Base-by-base conservation (phyloP, 768 basidiomycete species). In the Trametes elegans region DNA sequence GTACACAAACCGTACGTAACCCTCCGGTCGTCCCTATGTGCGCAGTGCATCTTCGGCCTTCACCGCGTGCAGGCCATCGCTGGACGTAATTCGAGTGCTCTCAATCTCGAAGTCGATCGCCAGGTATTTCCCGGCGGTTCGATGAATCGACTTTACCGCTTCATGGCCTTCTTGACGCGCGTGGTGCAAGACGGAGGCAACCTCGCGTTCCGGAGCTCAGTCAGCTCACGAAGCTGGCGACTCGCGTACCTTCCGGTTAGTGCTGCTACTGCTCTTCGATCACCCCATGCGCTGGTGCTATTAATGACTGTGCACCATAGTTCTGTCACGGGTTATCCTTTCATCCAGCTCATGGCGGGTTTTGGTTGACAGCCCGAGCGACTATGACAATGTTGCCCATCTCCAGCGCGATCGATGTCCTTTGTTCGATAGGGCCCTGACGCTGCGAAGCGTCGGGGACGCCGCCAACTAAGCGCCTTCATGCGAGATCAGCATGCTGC, bases 281-380 rank as follows among this genome's bases (percentile, higher is more conserved):
- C 46, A 32, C 43, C 38, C 56, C 51, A 51, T 34, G 51, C 27
- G 21, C 55, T 36, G 55, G 21, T 31, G 27, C 48, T 24, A 49
- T 49, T 38, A 38, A 34, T 42, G 46, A 43, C 43, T 38, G n/a
- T n/a, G 13, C 9, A 36, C 24, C 49, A 39, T 45, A 23, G 42
- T 50, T 50, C 43, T 46, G 43, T 50, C 55, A 49, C 14, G 48
- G 49, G 27, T 27, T 29, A 19, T 11, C 23, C 27, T 44, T 49
- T 38, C 23, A 11, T 29, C 32, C 31, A 21, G 16, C 21, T 9
- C 34, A 26, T 2, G n/a, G 45, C 9, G 8, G 19, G 7, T 16
- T 19, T 19, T n/a, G 13, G 31, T 44, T 27, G n/a, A n/a, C 42
- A 42, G 5, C 18, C n/a, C n/a, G n/a, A n/a, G n/a, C n/a, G n/a